These are phyloP conservation scores for Alternaria arborescens DNA, from an alignment of 2,329 filamentous ascomycete genomes.

Conservation along the genomic window DNA sequence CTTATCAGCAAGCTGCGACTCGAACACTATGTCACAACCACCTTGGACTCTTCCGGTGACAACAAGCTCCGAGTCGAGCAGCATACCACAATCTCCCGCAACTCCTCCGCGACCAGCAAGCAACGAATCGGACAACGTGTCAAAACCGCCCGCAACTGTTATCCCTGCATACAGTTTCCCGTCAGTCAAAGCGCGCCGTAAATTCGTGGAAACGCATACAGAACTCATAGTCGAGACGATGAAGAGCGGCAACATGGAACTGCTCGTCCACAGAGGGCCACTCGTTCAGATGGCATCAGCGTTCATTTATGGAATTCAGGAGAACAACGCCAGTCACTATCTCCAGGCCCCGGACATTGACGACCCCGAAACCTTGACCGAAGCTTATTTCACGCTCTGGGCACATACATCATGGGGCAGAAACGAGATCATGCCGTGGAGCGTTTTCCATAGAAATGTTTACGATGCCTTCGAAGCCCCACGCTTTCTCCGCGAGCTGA, in stretches of 20 bases:
- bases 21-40: background rate
- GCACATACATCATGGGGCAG: background rate
- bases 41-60: background rate
- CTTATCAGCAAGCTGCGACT: background rate
- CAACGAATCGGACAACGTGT: background rate
- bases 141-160: background rate
- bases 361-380: background rate
- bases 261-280: background rate
- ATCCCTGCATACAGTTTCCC: background rate
- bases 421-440: background rate
- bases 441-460: background rate
- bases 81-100: background rate
- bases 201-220: background rate
- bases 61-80: background rate
- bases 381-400: conserved; percentile 2
- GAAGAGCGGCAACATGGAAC: background rate
- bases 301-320: background rate
- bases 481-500: background rate
- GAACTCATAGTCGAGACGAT: background rate
- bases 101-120: background rate
- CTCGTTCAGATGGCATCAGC: background rate
- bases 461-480: background rate
- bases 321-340: background rate
- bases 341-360: background rate
- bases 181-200: background rate